A percentile compares a stretch with the other conserved stretches of the same genome.
These are phyloP conservation scores for Botrytis aclada DNA, from an alignment of 2,329 filamentous ascomycete genomes.

Conservation along the genomic window DNA sequence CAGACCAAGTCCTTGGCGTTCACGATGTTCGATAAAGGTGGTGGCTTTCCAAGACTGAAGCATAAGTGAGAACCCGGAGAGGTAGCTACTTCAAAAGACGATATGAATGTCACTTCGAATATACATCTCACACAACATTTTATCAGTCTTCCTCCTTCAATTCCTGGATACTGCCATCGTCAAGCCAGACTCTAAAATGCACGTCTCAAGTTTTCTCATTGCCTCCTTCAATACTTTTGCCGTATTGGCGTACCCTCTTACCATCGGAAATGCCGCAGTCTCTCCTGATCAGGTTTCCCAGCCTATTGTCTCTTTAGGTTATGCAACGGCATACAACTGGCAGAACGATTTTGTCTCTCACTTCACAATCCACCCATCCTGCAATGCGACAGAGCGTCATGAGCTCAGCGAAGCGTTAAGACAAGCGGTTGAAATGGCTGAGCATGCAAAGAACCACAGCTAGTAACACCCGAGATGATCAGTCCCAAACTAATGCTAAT, in stretches of 20 bases:
- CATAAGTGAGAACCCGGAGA: not conserved
- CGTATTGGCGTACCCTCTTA: not conserved
- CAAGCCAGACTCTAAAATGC: not conserved
- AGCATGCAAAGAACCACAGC: not conserved
- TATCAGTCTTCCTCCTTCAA: not conserved
- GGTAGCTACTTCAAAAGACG: not conserved
- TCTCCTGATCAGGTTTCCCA: not conserved
- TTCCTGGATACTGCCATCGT: not conserved
- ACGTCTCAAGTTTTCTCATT: not conserved
- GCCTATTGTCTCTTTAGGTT: not conserved
- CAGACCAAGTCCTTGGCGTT: not conserved
- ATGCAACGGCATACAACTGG: not conserved
- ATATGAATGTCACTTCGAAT: not conserved
- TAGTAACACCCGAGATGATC: not conserved
- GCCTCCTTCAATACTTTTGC: conserved; percentile 2
- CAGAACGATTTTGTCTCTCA: not conserved
- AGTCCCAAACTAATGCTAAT: not conserved
- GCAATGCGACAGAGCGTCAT: conserved; percentile 3
- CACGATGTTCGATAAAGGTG: not conserved
- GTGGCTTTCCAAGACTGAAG: not conserved
- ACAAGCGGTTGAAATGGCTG: not conserved
- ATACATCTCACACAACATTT: not conserved
- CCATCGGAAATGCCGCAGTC: not conserved
- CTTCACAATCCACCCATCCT: not conserved
- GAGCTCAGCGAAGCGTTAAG: conserved; percentile 4